Evolutionary conservation across 257 asterid species (phyloP).

Genomic region (Cinchona pubescens): DNA sequence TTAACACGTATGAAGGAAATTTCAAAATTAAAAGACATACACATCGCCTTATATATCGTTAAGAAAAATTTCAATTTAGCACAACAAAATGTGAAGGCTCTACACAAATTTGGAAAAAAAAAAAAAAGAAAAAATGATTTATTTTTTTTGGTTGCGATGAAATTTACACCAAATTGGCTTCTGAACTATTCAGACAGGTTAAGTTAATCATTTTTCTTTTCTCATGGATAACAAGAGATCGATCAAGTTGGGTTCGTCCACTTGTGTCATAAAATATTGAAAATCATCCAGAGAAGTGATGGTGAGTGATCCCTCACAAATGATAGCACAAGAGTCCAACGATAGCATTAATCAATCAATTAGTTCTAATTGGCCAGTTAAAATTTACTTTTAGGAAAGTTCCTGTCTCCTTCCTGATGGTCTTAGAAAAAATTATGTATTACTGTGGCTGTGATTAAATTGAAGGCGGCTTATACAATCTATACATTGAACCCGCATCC

Average conservation of each 20-base stretch:
- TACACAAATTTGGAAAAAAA: too few species aligned
- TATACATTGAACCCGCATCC: conserved; percentile 19
- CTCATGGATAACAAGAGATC: too few species aligned
- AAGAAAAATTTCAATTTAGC: too few species aligned
- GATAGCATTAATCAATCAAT: neutral
- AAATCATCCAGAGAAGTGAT: too few species aligned
- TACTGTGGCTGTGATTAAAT: neutral
- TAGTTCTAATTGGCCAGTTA: too few species aligned
- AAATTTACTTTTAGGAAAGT: neutral
- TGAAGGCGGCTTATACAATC: conserved; percentile 10
- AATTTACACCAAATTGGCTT: neutral
- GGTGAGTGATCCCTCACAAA: neutral
- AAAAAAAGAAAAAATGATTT: too few species aligned
- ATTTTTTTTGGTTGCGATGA: too few species aligned
- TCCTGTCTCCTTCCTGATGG: neutral
- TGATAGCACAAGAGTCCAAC: neutral
- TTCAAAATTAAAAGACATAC: too few species aligned
- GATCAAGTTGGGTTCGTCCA: neutral
- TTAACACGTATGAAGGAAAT: too few species aligned
- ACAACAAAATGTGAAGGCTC: too few species aligned
- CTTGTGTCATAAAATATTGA: neutral
- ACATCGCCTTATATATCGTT: too few species aligned
- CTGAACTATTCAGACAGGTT: neutral
- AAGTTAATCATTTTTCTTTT: too few species aligned
- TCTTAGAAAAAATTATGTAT: neutral